Percentiles rank a stretch among this genome's conserved stretches.
These are phyloP conservation scores for Colletotrichum somersetense DNA, from an alignment of 2,329 filamentous ascomycete genomes.

Conservation along the genomic window DNA sequence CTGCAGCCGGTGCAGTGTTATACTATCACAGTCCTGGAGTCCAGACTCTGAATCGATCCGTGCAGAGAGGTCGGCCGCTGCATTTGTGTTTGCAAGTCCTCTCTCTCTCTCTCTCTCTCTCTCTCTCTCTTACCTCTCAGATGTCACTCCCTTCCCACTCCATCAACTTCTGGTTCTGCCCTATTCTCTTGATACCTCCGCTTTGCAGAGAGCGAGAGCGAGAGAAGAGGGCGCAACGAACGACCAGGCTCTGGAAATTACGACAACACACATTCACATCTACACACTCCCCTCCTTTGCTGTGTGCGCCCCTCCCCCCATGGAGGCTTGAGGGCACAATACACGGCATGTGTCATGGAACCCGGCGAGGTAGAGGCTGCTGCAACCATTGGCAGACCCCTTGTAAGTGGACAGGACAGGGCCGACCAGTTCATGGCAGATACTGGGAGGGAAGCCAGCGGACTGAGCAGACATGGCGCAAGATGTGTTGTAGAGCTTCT, in stretches of 20 bases:
- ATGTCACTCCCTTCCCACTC: slow-evolving; percentile 1
- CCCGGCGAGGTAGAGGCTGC: slow-evolving; percentile 10
- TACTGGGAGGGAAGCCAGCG: not conserved
- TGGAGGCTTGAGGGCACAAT: slow-evolving; percentile 16
- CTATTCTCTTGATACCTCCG: not conserved
- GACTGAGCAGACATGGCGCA: not conserved
- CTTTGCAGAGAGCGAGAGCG: not conserved
- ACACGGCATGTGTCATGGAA: slow-evolving; percentile 24
- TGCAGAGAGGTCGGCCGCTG: slow-evolving; percentile 1
- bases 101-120: not conserved
- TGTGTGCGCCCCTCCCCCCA: slow-evolving; percentile 1
- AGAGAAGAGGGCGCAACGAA: slow-evolving; percentile 3
- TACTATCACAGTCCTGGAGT: slow-evolving; percentile 23
- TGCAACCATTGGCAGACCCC: slow-evolving; percentile 1
- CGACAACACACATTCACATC: slow-evolving; percentile 13
- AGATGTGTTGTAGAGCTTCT: not conserved
- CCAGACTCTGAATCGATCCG: slow-evolving; percentile 16
- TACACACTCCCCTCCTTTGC: slow-evolving; percentile 2
- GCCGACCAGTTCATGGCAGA: not conserved
- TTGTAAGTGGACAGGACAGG: slow-evolving; percentile 1
- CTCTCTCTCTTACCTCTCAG: not conserved
- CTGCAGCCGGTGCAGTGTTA: slow-evolving; percentile 37
- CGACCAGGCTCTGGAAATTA: slow-evolving; percentile 19
- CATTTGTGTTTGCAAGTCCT: slow-evolving; percentile 7
- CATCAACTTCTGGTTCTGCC: not conserved